Evolutionary conservation across 352 stramenopile species (phyloP), one percentile per base, ranked within the genome.

Genomic region (Phytopythium kandeliae): DNA sequence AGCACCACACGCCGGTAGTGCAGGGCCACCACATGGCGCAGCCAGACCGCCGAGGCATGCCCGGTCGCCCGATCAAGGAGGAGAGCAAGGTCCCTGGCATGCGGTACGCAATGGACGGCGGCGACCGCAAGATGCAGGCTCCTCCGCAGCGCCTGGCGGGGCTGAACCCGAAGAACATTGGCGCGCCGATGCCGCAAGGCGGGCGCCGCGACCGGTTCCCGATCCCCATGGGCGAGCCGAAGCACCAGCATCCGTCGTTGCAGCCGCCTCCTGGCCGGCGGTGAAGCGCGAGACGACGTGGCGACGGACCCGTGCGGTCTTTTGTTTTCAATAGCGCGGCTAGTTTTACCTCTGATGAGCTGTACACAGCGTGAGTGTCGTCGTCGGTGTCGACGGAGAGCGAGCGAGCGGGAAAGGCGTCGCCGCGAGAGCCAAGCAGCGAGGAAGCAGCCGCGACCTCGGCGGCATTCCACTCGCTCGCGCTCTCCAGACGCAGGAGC

Each of bases 141-240:
- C 68, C 71, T 19, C 72, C 72, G 31, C 78, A 81, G 41, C 74
- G 75, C 43, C 60, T 89, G 12, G 78, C 74, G 45, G 75, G 78
- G 35, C 47, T 89, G 48, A 89, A 89, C 60, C 74, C 78, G 42
- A 89, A 89, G 59, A 86, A 85, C 48, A 48, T 89, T 4, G 78
- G 72, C 30, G 63, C 62, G n/a, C 76, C 76, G 12, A 54, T 57
- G 22, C 71, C 62, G 16, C 72, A 74, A 22, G 60, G 55, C 45
- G 70, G 67, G 12, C 74, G 78, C 55, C 74, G 78, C 31, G 78
- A 89, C 62, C 67, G 70, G 30, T 89, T 89, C 58, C 76, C 78
- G 43, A 84, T 89, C 49, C 78, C 78, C 1, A 86, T 86, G 71
- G 70, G 57, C 48, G 78, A 86, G 51, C 74, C 74, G 50, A 86